Evolutionary conservation across 2,329 filamentous ascomycete genomes (phyloP).

Genomic region (Zymoseptoria tritici): DNA sequence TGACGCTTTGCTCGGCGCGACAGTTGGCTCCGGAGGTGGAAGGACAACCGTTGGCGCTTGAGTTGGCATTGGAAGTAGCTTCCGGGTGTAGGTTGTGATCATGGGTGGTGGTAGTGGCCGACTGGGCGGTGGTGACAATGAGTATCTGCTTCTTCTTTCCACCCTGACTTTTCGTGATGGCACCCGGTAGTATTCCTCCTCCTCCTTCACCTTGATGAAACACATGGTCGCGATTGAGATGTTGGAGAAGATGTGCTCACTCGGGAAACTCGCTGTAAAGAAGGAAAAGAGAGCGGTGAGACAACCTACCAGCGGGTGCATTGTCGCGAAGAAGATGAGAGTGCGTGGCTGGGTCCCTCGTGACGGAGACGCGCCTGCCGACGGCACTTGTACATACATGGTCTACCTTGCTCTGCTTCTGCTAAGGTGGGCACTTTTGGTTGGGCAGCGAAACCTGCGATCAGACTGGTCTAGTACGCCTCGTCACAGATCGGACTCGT

Average conservation of each 20-base stretch:
- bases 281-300: background rate
- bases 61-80: conserved; percentile 8
- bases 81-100: conserved; percentile 16
- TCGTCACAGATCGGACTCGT: background rate
- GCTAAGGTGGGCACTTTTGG: background rate
- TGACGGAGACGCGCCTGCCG: background rate
- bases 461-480: background rate
- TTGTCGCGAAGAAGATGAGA: background rate
- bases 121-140: conserved; percentile 14
- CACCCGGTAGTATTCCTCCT: conserved; percentile 29
- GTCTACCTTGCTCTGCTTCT: background rate
- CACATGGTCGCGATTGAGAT: conserved; percentile 33
- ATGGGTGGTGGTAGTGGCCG: conserved; percentile 11
- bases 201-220: conserved; percentile 40
- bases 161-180: conserved; percentile 6
- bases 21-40: conserved; percentile 7
- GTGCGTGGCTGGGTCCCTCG: background rate
- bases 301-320: background rate
- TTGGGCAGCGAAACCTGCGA: background rate
- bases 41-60: conserved; percentile 6
- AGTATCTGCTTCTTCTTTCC: conserved; percentile 7
- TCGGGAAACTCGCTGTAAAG: background rate
- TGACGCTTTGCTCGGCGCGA: conserved; percentile 2
- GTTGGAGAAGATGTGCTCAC: background rate
- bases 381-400: background rate